Base-by-base conservation (phyloP, 495 filamentous ascomycete genomes). In the Aspergillus avenaceus region DNA sequence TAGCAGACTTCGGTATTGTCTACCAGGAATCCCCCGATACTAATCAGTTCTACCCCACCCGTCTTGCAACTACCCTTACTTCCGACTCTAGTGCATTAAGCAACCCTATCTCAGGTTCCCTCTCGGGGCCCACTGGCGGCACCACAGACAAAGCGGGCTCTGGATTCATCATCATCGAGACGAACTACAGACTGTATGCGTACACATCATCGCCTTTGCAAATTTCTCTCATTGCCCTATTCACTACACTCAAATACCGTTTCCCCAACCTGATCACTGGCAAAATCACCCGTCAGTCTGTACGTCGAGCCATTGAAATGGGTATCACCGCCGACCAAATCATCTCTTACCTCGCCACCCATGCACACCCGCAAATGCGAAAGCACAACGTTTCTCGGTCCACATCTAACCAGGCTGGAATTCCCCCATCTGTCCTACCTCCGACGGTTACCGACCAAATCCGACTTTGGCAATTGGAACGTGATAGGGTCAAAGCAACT, bases 381-480 rank as follows among this genome's bases (percentile, higher is more conserved):
- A 89, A 88, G 53, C 73, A 79, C 48, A 77, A 78, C 14, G 65
- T 70, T 2, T 66, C 63, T 43, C 71, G 80, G 8, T 72, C 77
- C 14, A 69, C 69, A 19, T 60, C 62, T 6, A 73, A 62, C 46
- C 58, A 61, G 21, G 50, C 67, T 4, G 66, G 71, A 2, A 53
- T 73, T 12, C 66, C 60, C 2, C 65, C 55, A 8, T 84, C 87
- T 13, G 74, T 96, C 7, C 75, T 97, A 1, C 93, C 95, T 2
- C 90, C 93, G 2, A 97, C 95, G 0, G 95, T 98, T 22, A 88
- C 97, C 34, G 93, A 98, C 73, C 93, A 98, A 72, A 97, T 98
- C 53, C 78, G 91, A 5, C 79, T 98, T 8, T 98, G 93, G 93
- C 93, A 98, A 72, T 86, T 96, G 44, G 95, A 98, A 64, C 87